Conservation (phyloP, 495 filamentous ascomycete species). For the Aspergillus haitiensis region DNA sequence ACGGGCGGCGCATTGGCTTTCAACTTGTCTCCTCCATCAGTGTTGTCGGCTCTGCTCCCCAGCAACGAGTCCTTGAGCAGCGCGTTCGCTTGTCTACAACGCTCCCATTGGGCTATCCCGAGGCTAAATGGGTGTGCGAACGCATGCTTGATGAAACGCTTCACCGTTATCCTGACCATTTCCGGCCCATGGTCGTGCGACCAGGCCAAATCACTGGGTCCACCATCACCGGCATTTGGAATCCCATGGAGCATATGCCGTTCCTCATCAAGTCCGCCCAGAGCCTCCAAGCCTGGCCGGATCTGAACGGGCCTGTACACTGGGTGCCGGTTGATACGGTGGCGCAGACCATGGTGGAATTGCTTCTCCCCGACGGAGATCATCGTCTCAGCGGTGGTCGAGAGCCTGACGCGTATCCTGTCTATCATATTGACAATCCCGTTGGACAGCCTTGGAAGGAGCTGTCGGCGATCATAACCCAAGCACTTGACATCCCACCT, state of each 20-base stretch:
- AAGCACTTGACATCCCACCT: not conserved
- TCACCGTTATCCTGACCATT: not conserved
- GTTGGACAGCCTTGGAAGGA: constrained; percentile 45
- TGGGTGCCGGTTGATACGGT: constrained; percentile 18
- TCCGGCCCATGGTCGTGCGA: constrained; percentile 30
- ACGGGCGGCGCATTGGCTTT: constrained; percentile 8
- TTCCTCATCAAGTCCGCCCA: constrained; percentile 37
- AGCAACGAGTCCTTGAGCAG: constrained; percentile 17
- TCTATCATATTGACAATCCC: constrained; percentile 55
- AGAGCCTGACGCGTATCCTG: constrained; percentile 11
- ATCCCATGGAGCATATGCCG: constrained; percentile 40
- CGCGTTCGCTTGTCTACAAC: constrained; percentile 1
- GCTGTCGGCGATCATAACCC: not conserved
- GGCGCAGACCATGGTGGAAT: constrained; percentile 21
- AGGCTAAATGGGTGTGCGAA: constrained; percentile 42
- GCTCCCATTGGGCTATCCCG: constrained; percentile 28
- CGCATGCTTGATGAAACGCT: constrained; percentile 27
- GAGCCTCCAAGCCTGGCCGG: constrained; percentile 35
- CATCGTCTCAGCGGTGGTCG: not conserved
- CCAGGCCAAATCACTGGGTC: constrained; percentile 37
- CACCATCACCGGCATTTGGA: constrained; percentile 26
- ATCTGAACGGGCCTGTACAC: constrained; percentile 29
- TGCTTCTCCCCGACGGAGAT: constrained; percentile 1
- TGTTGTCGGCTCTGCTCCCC: constrained; percentile 18
- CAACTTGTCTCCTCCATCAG: constrained; percentile 30